phyloP scores from a whole-genome alignment of 371 early-diverging fungal genomes.

The Mucor indicus region DNA sequence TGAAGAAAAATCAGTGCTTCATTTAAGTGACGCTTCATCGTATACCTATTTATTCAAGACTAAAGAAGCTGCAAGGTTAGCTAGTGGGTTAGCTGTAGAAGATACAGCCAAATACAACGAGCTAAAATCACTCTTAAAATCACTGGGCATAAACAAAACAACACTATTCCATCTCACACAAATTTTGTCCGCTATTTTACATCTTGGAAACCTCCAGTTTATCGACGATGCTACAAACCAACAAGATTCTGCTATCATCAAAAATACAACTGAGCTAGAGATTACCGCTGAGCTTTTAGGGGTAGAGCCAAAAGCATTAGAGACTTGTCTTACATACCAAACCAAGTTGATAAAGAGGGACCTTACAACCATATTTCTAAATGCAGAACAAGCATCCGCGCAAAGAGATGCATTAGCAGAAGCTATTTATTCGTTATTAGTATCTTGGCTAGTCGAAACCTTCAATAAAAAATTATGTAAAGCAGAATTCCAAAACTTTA shows the following conservation, averaged over 20 bases:
- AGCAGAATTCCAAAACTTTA: constrained; percentile 60
- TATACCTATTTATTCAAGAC: constrained; percentile 19
- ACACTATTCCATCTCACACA: constrained; percentile 63
- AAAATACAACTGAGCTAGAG: constrained; percentile 59
- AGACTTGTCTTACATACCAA: constrained; percentile 34
- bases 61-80: constrained; percentile 19
- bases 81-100: constrained; percentile 29
- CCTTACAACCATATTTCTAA: constrained; percentile 54
- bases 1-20: constrained; percentile 25
- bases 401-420: constrained; percentile 28
- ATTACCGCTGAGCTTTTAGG: constrained; percentile 75
- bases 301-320: constrained; percentile 63
- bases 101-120: constrained; percentile 55
- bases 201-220: constrained; percentile 75
- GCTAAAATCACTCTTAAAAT: constrained; percentile 69
- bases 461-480: constrained; percentile 27
- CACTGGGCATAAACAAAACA: constrained; percentile 75
- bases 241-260: constrained; percentile 55
- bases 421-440: constrained; percentile 22
- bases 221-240: constrained; percentile 22
- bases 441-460: constrained; percentile 25
- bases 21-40: constrained; percentile 9
- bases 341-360: constrained; percentile 41
- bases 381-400: constrained; percentile 45
- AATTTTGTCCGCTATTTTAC: constrained; percentile 69